Evolutionary conservation across 805 yeast genomes (phyloP), one percentile per base, ranked within the genome.

Genomic region (Cyberlindnera petersonii): DNA sequence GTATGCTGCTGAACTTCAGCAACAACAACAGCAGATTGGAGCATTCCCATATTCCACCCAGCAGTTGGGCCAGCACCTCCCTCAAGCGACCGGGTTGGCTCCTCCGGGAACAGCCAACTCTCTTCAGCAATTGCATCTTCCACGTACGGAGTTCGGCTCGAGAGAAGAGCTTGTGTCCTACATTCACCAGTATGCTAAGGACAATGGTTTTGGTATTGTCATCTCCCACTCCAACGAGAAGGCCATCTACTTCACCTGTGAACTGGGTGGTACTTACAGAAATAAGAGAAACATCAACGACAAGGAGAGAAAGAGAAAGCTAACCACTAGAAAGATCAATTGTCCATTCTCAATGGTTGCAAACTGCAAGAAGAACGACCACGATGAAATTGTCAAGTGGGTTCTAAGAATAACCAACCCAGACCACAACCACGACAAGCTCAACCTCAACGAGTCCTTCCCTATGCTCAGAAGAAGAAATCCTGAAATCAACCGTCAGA

Each of bases 381-480:
- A 50, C 10, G 58, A 53, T 9, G 56, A 52, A 31, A 42, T 50
- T 26, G 40, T 49, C 16, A 54, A 47, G 42, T 56, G 60, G 60
- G 28, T 46, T 6, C 26, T 56, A 24, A 51, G 59, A 43, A 49
- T 55, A 24, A 53, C 57, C 4, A 46, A 47, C 20, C 44, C 53
- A 15, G 59, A 56, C 23, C 60, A 56, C 36, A 54, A 56, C 39
- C 60, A 56, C 37, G 60, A 56, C 33, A 56, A 53, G 31, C 29
- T 56, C 29, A 55, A 56, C 35, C 35, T 55, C 31, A 56, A 47
- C 33, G 60, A 56, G 37, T 49, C 54, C 34, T 56, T 49, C 48
- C 60, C 60, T 33, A 55, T 49, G 55, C 33, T 56, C 33, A 53
- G 60, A 53, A 54, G 59, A 52, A 54, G 60, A 53, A 55, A 52